Evolutionary conservation across 345 rosid genomes (phyloP), one percentile per base, ranked within the genome.

Genomic region (Dovyalis caffra): DNA sequence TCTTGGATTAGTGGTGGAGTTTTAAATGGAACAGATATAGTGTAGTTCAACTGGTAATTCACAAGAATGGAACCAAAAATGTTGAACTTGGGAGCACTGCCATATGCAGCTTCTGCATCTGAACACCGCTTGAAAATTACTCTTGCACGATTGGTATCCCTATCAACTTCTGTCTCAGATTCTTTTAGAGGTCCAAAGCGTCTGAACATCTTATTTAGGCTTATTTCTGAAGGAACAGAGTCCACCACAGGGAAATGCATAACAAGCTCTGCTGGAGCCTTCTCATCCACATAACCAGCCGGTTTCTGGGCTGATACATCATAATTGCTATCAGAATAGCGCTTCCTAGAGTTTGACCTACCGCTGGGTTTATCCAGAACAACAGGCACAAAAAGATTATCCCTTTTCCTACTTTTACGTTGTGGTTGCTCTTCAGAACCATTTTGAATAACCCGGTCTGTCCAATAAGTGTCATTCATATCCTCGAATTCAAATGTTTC

Each of bases 401-500:
- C 88, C 38, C 76, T 80, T 80, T 74, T 84, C 29, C 71, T 75
- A 73, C 81, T 88, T 64, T 77, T 85, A 53, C 81, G 77, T 29
- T 82, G 33, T 73, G 84, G 88, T 57, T 89, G 92, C 90, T 90
- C 98, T 77, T 89, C 97, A n/a, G 89, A 87, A 57, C 97, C 96
- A 83, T 95, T 92, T 77, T 90, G 88, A 47, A 95, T 87, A 71
- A 92, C 85, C 75, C 91, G 87, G 85, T 92, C 94, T 49, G 95
- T 95, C 99, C 99, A 95, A 67, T 91, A 95, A 70, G 97, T 91
- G 78, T 95, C 99, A 53, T 81, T 90, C 94, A 85, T 87, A 80
- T 95, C 97, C 82, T 91, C 99, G 78, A 92, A 95, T 81, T 92
- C 97, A 76, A 91, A 95, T 74, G 97, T 86, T 83, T 87, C 94